Evolutionary conservation across 257 asterid genomes (phyloP), one percentile per base, ranked within the genome.

Genomic region (Solanum bulbocastanum): DNA sequence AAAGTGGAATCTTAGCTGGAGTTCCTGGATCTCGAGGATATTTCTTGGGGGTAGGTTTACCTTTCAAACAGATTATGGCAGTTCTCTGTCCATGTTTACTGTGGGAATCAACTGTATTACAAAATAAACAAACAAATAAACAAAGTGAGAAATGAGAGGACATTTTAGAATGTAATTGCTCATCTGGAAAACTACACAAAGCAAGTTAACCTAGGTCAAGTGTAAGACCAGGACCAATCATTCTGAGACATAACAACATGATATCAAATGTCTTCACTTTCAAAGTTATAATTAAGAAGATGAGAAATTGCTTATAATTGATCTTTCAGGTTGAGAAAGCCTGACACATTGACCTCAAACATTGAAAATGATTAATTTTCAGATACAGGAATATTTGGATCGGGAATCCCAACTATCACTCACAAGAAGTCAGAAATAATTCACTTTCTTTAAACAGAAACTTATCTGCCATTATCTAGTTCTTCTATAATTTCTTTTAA

Each of bases 1-100:
- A 96, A 20, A 96, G 92, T 7, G 98, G 98, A 83, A 90, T 87
- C 96, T 95, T 96, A 25, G 96, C 91, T 23, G 99, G 99, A 83
- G 94, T 96, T 74, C 98, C 98, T 84, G 97, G 96, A 66, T 87
- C 90, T 27, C 98, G 96, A 83, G 98, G 98, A 92, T 96, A 97
- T 90, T 90, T 97, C 89, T 89, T 94, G 13, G 99, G 98, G 87
- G 98, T 97, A n/a, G 92, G 88, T 83, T 92, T 68, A 65, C 90
- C 94, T 94, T 97, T 97, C 69, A 89, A 92, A 79, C 98, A 97
- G 87, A 97, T 78, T 39, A 97, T 87, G 66, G 96, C 98, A 22
- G 98, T 97, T 93, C 99, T 92, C 91, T 93, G 98, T 88, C 98
- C 98, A 88, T 92, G 88, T 89, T 93, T 94, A 92, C 98, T 96